These are phyloP conservation scores for Warburgia ugandensis DNA, from an alignment of 164 flowering plant genomes.

Conservation along the genomic window DNA sequence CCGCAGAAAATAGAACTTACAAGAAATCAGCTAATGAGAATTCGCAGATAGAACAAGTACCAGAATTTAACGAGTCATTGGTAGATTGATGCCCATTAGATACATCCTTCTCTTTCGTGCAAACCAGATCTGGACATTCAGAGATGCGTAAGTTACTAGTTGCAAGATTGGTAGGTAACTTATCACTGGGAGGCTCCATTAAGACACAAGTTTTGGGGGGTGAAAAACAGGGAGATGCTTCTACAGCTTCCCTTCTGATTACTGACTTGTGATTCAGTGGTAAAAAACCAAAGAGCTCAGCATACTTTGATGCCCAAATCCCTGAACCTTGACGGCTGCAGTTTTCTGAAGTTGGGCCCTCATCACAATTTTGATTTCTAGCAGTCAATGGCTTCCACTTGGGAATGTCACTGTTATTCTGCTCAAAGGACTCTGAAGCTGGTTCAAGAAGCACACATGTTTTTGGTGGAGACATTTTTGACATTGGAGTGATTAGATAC, in stretches of 20 bases:
- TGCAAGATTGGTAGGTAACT: slow-evolving; percentile 8
- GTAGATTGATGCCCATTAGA: slow-evolving; percentile 6
- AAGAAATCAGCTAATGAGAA: not conserved
- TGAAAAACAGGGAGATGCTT: slow-evolving; percentile 47
- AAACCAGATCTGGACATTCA: not conserved
- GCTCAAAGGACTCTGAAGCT: slow-evolving; percentile 27
- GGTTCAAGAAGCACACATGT: slow-evolving; percentile 82
- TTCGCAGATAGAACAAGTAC: slow-evolving; percentile 16
- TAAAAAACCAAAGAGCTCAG: slow-evolving; percentile 41
- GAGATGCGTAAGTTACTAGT: slow-evolving; percentile 2
- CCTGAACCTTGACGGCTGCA: slow-evolving; percentile 31
- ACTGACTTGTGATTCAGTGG: slow-evolving; percentile 21
- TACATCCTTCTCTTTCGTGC: slow-evolving; percentile 9
- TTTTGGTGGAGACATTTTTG: slow-evolving; percentile 71
- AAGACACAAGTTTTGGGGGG: slow-evolving; percentile 83
- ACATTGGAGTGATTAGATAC: slow-evolving; percentile 55
- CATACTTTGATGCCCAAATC: slow-evolving; percentile 41
- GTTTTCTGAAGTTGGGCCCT: slow-evolving; percentile 28
- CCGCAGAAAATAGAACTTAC: not conserved
- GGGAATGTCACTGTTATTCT: slow-evolving; percentile 6
- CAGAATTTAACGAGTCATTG: slow-evolving; percentile 18
- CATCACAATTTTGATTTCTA: slow-evolving; percentile 19
- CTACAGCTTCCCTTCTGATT: slow-evolving; percentile 28
- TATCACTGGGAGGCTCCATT: slow-evolving; percentile 51
- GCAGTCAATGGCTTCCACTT: slow-evolving; percentile 44